Evolutionary conservation across 768 basidiomycete genomes (phyloP).

Genomic region (Arthromyces matolae): DNA sequence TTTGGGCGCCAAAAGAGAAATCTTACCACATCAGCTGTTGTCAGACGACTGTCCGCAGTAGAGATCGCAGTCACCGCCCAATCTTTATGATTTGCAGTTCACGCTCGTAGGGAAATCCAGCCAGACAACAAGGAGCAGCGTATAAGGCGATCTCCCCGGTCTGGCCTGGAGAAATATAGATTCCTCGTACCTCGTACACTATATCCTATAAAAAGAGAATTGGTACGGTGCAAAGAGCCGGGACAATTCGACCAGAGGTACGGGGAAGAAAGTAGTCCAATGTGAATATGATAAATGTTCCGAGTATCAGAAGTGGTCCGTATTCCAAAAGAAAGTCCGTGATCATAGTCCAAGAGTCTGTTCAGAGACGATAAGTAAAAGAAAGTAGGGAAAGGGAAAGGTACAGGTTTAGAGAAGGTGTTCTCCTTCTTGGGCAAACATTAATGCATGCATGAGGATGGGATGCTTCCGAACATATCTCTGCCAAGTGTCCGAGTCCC

Average conservation of each 20-base stretch:
- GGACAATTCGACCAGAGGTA: too few species aligned
- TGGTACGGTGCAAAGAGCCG: neutral
- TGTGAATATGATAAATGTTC: too few species aligned
- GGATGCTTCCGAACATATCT: conserved; percentile 21
- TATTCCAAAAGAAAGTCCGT: too few species aligned
- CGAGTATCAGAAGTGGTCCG: neutral
- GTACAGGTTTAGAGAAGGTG: neutral
- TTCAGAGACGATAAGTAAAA: too few species aligned
- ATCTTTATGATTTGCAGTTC: too few species aligned
- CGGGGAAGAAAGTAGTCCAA: too few species aligned
- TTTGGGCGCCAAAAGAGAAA: too few species aligned
- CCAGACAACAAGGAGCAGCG: neutral
- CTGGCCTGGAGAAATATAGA: neutral
- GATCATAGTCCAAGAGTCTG: too few species aligned
- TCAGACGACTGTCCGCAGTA: too few species aligned
- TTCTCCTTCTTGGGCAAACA: neutral
- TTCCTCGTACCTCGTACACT: neutral
- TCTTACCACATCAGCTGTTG: too few species aligned
- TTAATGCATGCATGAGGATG: neutral
- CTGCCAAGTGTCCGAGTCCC: conserved; percentile 27
- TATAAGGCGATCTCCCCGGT: neutral
- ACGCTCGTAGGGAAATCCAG: too few species aligned
- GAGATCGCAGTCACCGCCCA: too few species aligned
- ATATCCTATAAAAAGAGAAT: neutral
- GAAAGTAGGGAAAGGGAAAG: neutral